These are phyloP conservation scores for Pichia sp. DNA, from an alignment of 1,139 yeast genomes.

Conservation along the genomic window DNA sequence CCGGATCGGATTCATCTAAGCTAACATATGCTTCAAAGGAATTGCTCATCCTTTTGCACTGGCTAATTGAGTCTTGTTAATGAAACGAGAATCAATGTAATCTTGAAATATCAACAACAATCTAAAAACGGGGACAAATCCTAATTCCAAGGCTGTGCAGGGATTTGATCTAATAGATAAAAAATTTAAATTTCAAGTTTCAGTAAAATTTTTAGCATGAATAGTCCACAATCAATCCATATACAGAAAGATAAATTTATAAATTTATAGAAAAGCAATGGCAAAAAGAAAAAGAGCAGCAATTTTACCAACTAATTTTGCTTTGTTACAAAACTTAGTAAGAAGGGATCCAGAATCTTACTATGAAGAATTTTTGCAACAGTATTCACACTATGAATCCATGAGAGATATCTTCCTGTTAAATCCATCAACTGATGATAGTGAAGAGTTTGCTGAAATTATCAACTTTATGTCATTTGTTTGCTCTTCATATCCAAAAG, in stretches of 20 bases:
- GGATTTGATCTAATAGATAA: no score
- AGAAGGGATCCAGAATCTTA: constrained; percentile 92
- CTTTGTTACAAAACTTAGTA: constrained; percentile 82
- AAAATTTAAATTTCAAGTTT: no score
- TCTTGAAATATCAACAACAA: no score
- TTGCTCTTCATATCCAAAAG: constrained; percentile 81
- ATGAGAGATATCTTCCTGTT: constrained; percentile 75
- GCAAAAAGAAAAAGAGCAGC: constrained; percentile 88
- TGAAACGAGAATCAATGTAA: no score
- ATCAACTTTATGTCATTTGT: constrained; percentile 91
- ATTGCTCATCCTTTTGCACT: no score
- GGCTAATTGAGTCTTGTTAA: no score
- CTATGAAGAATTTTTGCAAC: constrained; percentile 87
- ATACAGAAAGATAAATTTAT: no score
- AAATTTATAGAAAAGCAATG: no score
- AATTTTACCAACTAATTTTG: constrained; percentile 82
- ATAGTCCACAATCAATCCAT: no score
- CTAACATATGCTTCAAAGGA: not conserved
- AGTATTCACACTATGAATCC: constrained; percentile 87
- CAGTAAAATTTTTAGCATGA: no score
- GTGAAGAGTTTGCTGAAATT: constrained; percentile 71
- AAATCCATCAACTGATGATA: constrained; percentile 56
- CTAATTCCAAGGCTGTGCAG: not conserved
- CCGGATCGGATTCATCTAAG: constrained; percentile 4
- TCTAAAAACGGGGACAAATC: no score